Evolutionary conservation across 306 rosid species (phyloP).

Genomic region (Acacia acuminata): DNA sequence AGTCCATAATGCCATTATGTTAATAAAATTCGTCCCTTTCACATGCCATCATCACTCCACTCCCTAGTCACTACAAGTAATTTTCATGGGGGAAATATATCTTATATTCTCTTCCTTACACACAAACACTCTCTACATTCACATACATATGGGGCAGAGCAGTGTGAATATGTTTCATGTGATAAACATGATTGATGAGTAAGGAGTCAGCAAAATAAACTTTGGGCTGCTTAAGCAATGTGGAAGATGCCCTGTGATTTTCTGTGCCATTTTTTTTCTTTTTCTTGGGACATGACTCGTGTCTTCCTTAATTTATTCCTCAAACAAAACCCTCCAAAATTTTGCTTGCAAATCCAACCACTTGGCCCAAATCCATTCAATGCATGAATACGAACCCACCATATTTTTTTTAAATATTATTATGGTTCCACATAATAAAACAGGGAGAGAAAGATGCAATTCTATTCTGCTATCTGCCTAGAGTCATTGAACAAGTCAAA

Average conservation of each 20-base stretch:
- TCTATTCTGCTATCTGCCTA: slow-evolving; percentile 52
- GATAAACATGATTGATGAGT: neutral
- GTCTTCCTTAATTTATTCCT: neutral
- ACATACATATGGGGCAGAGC: neutral
- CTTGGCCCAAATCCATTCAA: neutral
- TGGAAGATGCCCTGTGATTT: neutral
- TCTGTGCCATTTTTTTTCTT: no score
- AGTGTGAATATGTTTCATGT: neutral
- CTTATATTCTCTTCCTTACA: no score
- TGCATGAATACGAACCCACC: neutral
- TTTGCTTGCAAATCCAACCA: neutral
- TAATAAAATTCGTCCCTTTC: no score
- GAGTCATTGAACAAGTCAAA: slow-evolving; percentile 62
- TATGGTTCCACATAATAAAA: no score
- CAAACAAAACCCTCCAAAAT: neutral
- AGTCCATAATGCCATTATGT: no score
- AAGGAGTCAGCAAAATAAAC: neutral
- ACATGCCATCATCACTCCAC: no score
- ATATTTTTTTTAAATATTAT: no score
- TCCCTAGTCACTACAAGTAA: no score
- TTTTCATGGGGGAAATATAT: no score
- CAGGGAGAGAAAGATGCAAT: neutral
- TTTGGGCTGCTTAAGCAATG: neutral
- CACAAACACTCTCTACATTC: no score
- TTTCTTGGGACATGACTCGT: neutral